These are phyloP conservation scores for Gynostemma pentaphyllum DNA, from an alignment of 306 rosid species.

Conservation along the genomic window DNA sequence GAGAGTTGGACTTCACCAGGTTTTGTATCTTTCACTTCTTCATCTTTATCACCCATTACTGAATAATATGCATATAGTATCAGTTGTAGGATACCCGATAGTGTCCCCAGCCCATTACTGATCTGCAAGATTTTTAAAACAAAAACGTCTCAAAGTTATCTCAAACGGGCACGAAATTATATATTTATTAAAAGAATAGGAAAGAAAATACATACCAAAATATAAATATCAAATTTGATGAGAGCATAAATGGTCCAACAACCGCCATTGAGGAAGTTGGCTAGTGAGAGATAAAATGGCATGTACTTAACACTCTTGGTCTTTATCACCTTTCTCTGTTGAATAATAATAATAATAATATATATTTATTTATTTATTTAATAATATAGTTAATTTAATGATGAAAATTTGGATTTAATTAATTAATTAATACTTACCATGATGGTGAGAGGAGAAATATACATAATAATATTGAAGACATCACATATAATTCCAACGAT, in stretches of 20 bases:
- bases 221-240: conserved; percentile 39
- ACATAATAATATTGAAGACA: conserved; percentile 63
- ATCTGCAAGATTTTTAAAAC: conserved; percentile 24
- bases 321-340: conserved; percentile 44
- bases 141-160: neutral
- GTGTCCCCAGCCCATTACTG: conserved; percentile 48
- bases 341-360: neutral
- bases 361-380: neutral
- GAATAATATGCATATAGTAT: conserved; percentile 32
- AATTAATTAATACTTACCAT: conserved; percentile 41
- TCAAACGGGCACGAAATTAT: neutral
- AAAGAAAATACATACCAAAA: conserved; percentile 30
- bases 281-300: conserved; percentile 57
- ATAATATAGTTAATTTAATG: neutral
- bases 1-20: conserved; percentile 27
- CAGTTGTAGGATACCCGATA: conserved; percentile 46
- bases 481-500: conserved; percentile 55
- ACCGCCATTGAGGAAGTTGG: conserved; percentile 52
- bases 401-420: neutral
- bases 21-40: conserved; percentile 6
- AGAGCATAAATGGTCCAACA: conserved; percentile 68
- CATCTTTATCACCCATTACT: conserved; percentile 10
- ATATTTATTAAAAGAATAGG: neutral
- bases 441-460: conserved; percentile 54
- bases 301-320: conserved; percentile 63